Evolutionary conservation across 106 monocot genomes (phyloP), one percentile per base, ranked within the genome.

Genomic region (Posidonia australis): DNA sequence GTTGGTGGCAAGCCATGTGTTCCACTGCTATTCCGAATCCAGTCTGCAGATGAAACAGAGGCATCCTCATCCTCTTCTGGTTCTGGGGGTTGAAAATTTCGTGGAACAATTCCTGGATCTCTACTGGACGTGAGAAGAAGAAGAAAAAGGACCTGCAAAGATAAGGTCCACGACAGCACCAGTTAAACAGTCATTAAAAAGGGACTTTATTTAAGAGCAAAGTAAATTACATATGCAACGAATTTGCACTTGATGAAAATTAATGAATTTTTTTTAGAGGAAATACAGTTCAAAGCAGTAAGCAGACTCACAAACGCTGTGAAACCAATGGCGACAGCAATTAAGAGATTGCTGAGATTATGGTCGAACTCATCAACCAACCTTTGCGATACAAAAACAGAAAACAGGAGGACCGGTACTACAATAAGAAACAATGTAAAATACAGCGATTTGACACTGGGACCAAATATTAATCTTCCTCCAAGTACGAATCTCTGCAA

Each of bases 91-190:
- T 44, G 60, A 10, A 66, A 5, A 73, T 86, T 94, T 69, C 94
- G 81, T 0, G 94, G 94, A 31, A 89, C 76, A 70, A 94, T 94
- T 24, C 89, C 89, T 13, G 94, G 94, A 79, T 94, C 94, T 80
- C 86, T 82, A 70, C 81, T 71, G 19, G 94, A 94, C 36, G 94
- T 86, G 32, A 82, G 12, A 20, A 86, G 70, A 10, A 94, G 86
- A 55, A 94, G 86, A 44, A 56, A 26, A 70, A 94, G 54, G 54
- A 86, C 81, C 93, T 94, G 72, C 36, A 36, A 36, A n/a, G n/a
- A n/a, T n/a, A n/a, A n/a, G n/a, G n/a, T n/a, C n/a, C n/a, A n/a
- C n/a, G n/a, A n/a, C n/a, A n/a, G 55, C 55, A 56, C 20, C 19
- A 14, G 13, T 21, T 1, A 23, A 30, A 18, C 20, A 9, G 3